Evolutionary conservation across 1,139 yeast species (phyloP), one percentile per base, ranked within the genome.

Genomic region (Wickerhamomyces sp.): DNA sequence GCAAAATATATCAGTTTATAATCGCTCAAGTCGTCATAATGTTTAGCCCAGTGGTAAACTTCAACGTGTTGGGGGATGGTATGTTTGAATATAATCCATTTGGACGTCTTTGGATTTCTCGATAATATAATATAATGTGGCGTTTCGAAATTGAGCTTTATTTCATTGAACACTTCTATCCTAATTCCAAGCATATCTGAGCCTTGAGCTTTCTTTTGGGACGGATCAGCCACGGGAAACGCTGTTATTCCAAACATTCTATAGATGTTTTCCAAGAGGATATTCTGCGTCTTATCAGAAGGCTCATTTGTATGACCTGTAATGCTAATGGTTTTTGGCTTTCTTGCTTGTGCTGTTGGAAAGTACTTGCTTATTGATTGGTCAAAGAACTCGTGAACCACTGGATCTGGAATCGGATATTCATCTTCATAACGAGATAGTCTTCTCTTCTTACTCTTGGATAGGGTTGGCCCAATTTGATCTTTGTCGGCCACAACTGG

Each of bases 241-340:
- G 64, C 61, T 1, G 75, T 70, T 3, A 70, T 58, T 0, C 76
- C 76, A 43, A 66, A 65, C 50, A 70, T 46, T 44, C 76, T 53
- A 36, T 61, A 67, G 8, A 63, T 49, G 43, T 69, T 70, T 46
- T 71, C 76, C 16, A 61, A 17, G 17, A 55, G 47, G 9, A 68
- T 58, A 22, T 57, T 51, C 4, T 51, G 37, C 5, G 45, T 9
- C 15, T 38, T 36, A 13, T n/a, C 45, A 43, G 20, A 40, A 10
- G 2, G 17, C 13, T 8, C 24, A 5, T n/a, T 15, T 4, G 19
- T 33, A 15, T n/a, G 28, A 37, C 17, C 40, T 36, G 22, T 35
- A 39, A 8, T 36, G 38, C 7, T 36, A 33, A 21, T 33, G 31
- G 10, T 28, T 36, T 6, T 39, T 42, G 7, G 29, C 30, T n/a